Base-by-base conservation (phyloP, 148 eudicot species). In the Pharnaceum exiguum region DNA sequence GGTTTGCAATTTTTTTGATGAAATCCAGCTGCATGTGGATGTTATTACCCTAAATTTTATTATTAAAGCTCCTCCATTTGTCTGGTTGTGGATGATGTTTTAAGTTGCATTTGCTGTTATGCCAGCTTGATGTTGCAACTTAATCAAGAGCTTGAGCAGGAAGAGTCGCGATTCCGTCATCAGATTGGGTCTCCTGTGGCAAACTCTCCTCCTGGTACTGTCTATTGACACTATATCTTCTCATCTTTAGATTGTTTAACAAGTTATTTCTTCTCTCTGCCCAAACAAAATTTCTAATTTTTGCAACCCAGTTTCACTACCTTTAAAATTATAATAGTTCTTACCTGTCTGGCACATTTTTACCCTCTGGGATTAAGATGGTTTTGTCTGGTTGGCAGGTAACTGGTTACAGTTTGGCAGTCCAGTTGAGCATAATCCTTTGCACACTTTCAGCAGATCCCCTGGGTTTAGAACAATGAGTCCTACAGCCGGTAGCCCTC, bases 131-230 rank as follows among this genome's bases (percentile, higher is more conserved):
- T 87, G 83, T 51, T 70, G 71, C 85, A 84, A 63, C 62, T 75
- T 42, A 86, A 69, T 77, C 90, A 87, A 77, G 95, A 87, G n/a
- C 67, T 69, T 71, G 90, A 84, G 42, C 83, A 64, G 36, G 90
- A 84, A 26, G 86, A 84, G n/a, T 42, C 90, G 53, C 73, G 83
- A 28, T 84, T 84, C 36, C 78, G 74, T 24, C 82, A 74, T 58
- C 90, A 75, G 62, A 69, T 75, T 53, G 82, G 83, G 55, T 78
- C 88, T 48, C 75, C 79, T 1, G 66, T 84, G n/a, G 39, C 78
- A 39, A 81, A 71, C 67, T 87, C 96, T 27, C 88, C 91, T 52
- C 96, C 96, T 68, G 87, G 95, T 84, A 55, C 38, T 51, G 54
- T 62, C 42, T 58, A 11, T 4, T 63, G 22, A 36, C 22, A 47